A percentile compares a stretch with the other conserved stretches of the same genome.
phyloP scores from a whole-genome alignment of 169 alveolate species.

The Besnoitia besnoiti region DNA sequence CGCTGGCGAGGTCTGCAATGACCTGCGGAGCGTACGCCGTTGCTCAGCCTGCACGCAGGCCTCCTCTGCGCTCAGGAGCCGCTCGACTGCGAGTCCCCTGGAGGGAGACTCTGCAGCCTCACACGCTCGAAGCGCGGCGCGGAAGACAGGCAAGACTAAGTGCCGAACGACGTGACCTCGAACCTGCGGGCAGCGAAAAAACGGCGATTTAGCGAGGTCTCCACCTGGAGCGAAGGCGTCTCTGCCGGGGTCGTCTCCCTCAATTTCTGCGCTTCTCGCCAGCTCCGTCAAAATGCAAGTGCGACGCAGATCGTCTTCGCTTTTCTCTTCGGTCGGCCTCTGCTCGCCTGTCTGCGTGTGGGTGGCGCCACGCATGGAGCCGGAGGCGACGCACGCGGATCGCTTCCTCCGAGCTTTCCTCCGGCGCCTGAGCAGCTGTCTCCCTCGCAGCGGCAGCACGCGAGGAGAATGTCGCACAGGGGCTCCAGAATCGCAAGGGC shows the following conservation, averaged over 20 bases:
- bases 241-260: too few relatives aligned
- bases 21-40: not conserved
- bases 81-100: not conserved
- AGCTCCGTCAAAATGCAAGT: too few relatives aligned
- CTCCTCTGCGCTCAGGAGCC: not conserved
- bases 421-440: not conserved
- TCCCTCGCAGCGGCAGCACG: not conserved
- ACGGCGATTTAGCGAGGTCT: too few relatives aligned
- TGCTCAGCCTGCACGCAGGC: slow-evolving; percentile 8
- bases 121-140: not conserved
- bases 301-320: too few relatives aligned
- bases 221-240: too few relatives aligned
- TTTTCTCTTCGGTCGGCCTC: too few relatives aligned
- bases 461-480: not conserved
- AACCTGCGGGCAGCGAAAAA: too few relatives aligned
- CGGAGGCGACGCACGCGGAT: too few relatives aligned
- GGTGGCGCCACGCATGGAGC: not conserved
- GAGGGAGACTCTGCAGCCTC: not conserved
- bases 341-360: not conserved
- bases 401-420: too few relatives aligned
- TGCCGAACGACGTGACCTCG: not conserved
- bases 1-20: too few relatives aligned
- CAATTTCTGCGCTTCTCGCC: not conserved
- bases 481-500: not conserved
- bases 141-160: not conserved